phyloP scores from a whole-genome alignment of 306 rosid genomes.

The Carpinus fangiana region DNA sequence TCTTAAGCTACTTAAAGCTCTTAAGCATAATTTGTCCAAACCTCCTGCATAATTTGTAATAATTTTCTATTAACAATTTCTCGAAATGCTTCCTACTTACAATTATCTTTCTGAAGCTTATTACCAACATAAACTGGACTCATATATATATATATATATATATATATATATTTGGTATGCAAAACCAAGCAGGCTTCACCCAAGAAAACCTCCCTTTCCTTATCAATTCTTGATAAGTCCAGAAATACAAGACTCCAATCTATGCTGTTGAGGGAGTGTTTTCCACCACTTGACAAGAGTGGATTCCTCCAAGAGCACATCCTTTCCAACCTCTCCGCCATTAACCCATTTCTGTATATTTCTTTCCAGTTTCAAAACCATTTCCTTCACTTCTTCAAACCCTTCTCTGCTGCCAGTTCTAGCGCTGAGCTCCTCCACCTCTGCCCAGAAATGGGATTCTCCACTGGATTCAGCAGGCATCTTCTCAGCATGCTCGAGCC shows the following conservation, averaged over 20 bases:
- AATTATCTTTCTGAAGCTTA: too few species aligned
- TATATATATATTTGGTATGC: too few species aligned
- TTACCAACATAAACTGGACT: too few species aligned
- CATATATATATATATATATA: too few species aligned
- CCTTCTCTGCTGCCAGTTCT: neutral
- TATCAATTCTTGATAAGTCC: too few species aligned
- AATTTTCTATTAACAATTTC: too few species aligned
- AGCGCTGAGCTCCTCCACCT: conserved; percentile 41
- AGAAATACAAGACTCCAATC: neutral
- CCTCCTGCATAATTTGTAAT: too few species aligned
- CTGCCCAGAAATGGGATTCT: conserved; percentile 49
- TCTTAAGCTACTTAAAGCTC: too few species aligned
- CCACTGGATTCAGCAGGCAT: neutral
- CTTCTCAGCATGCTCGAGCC: conserved; percentile 31
- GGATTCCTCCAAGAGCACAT: conserved; percentile 35
- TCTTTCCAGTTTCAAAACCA: conserved; percentile 5
- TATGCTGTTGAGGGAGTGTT: conserved; percentile 17
- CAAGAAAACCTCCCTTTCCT: too few species aligned
- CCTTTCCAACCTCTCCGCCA: neutral
- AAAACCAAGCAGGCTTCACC: too few species aligned
- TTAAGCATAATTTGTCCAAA: too few species aligned
- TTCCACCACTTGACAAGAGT: conserved; percentile 40
- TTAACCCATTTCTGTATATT: conserved; percentile 15
- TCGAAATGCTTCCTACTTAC: too few species aligned
- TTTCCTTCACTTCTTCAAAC: neutral